Percentiles rank a stretch among this genome's conserved stretches.
Evolutionary conservation across 164 flowering plant species (phyloP).

Genomic region (Houttuynia cordata): DNA sequence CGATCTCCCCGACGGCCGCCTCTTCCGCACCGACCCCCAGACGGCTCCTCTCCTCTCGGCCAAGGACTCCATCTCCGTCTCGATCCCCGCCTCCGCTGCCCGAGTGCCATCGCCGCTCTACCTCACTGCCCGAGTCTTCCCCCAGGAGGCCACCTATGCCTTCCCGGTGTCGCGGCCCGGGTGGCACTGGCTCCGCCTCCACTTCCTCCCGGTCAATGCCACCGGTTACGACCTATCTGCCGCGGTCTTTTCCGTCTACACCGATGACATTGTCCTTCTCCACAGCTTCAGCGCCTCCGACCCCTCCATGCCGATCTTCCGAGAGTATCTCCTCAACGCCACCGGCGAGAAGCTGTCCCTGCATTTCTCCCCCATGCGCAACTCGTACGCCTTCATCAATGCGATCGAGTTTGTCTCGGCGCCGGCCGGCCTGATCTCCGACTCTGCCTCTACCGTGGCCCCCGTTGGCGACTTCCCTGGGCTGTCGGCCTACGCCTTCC

Average conservation of each 20-base stretch:
- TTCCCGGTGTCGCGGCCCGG: conserved; percentile 38
- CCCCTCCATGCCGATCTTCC: conserved; percentile 11
- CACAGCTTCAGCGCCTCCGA: conserved; percentile 27
- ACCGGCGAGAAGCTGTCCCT: conserved; percentile 26
- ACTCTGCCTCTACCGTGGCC: conserved; percentile 27
- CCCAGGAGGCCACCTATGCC: conserved; percentile 33
- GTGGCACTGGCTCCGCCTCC: conserved; percentile 71
- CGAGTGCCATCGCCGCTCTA: conserved; percentile 13
- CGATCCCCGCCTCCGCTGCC: conserved; percentile 9
- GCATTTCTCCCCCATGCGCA: conserved; percentile 32
- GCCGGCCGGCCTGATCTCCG: conserved; percentile 40
- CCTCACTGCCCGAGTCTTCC: conserved; percentile 34
- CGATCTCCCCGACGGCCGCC: conserved; percentile 34
- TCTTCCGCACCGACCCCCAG: conserved; percentile 34
- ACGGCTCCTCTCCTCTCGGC: conserved; percentile 17
- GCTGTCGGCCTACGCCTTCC: conserved; percentile 21
- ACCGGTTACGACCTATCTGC: conserved; percentile 23
- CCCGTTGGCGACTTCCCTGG: conserved; percentile 33
- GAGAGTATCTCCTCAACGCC: conserved; percentile 52
- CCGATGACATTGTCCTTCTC: conserved; percentile 33
- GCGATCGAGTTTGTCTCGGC: conserved; percentile 68
- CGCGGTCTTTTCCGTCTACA: conserved; percentile 36
- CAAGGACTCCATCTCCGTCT: conserved; percentile 22
- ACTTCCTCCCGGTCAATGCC: conserved; percentile 43
- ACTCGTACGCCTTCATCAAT: conserved; percentile 50